These are phyloP conservation scores for Spencermartinsiella europaea DNA, from an alignment of 805 yeast genomes.

Conservation along the genomic window DNA sequence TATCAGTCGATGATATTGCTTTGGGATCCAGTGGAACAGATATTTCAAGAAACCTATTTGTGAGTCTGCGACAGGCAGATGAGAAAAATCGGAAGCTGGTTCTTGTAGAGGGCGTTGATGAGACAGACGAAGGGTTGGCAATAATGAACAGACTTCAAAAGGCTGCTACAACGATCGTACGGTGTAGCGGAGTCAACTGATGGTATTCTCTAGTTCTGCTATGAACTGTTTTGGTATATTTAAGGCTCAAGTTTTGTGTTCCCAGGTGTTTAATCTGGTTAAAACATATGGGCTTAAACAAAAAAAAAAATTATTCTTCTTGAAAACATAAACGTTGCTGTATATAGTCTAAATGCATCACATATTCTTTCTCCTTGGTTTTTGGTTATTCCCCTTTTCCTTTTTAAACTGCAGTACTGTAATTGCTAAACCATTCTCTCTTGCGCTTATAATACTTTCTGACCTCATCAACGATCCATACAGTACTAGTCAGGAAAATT, in stretches of 20 bases:
- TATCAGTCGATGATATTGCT: slow-evolving; percentile 12
- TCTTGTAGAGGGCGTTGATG: slow-evolving; percentile 77
- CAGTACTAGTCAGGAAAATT: slow-evolving; percentile 63
- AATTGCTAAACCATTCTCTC: slow-evolving; percentile 20
- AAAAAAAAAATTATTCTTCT: too few species aligned
- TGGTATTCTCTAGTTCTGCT: too few species aligned
- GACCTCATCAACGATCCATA: slow-evolving; percentile 78
- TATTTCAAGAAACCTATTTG: slow-evolving; percentile 72
- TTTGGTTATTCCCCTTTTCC: too few species aligned
- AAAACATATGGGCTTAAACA: not conserved
- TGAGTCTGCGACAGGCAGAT: slow-evolving; percentile 70
- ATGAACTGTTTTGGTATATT: too few species aligned
- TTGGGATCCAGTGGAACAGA: slow-evolving; percentile 50
- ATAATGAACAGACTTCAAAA: slow-evolving; percentile 86
- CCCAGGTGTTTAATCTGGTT: not conserved
- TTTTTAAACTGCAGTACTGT: slow-evolving; percentile 20
- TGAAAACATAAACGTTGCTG: too few species aligned
- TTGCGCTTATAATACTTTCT: slow-evolving; percentile 48
- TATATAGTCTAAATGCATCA: not conserved
- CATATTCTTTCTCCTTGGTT: too few species aligned
- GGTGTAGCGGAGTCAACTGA: not conserved
- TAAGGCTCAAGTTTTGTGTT: too few species aligned
- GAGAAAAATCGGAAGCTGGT: slow-evolving; percentile 59
- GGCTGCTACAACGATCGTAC: slow-evolving; percentile 60
- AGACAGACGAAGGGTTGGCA: slow-evolving; percentile 79